Base-by-base conservation (phyloP, 2,329 filamentous ascomycete genomes). In the Ilyonectria destructans region DNA sequence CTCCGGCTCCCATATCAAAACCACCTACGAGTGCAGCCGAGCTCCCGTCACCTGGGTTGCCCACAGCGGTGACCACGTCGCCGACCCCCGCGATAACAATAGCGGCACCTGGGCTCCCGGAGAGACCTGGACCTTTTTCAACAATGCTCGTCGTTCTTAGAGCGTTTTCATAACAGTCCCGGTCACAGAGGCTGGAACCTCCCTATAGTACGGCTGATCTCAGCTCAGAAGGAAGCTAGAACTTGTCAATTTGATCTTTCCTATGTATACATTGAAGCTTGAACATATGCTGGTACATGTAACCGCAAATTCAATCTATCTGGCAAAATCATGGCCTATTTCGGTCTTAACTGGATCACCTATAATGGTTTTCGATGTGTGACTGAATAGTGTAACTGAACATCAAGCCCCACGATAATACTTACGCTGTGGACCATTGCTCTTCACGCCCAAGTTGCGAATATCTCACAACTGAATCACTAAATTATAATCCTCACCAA, bases 21-120 rank as follows among this genome's bases (percentile, higher is more conserved):
- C 77, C 6, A 72, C 75, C 45, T 79, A 80, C 67, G 54, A 57
- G 6, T 80, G 78, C 69, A 64, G 68, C 19, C 71, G 70, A 12
- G 75, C 71, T 43, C 78, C 77, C 15, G 72, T 80, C 29, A 74
- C 71, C 10, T 80, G 78, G 78, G 74, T 79, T n/a, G 77, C 61
- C 2, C 72, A 74, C 69, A 64, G 69, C 52, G 77, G 73, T 23
- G 77, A 71, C 43, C 77, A 78, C 54, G 65, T 75, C n/a, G 56
- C 51, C 10, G 74, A 73, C 45, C 73, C 75, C 19, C 57, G 51
- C 26, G 69, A 56, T 29, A 65, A 37, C 40, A 70, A 74, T 58
- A 60, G 67, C 19, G 67, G 69, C 21, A 67, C 64, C 65, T 74
- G 70, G 6, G 71, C 71, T 35, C 69, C 72, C 45, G 61, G 58